Evolutionary conservation across 495 filamentous ascomycete genomes (phyloP), one percentile per base, ranked within the genome.

Genomic region (Aspergillus cavernicola): DNA sequence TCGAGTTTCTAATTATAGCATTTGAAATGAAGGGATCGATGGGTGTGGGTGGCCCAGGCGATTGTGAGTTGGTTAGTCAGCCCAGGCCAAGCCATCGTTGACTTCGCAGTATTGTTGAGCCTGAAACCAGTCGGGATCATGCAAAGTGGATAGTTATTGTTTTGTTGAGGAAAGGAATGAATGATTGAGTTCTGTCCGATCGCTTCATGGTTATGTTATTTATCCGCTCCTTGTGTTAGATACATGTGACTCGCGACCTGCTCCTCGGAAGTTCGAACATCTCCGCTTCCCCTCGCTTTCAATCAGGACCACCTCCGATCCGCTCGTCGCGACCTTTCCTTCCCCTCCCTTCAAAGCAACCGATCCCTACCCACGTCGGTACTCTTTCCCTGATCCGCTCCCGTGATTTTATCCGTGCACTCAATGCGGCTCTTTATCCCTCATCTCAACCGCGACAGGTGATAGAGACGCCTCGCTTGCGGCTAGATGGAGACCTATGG

Each of bases 401-500:
- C 42, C 36, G 44, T 40, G 15, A 24, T 18, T 16, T 15, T n/a
- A 3, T 46, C 32, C 18, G 2, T 39, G 32, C 40, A 55, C 57
- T 61, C 72, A 75, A 75, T 75, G 72, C 68, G 50, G 66, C 53
- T 55, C 60, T 52, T 58, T 57, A 60, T 59, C 22, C 50, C 51
- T 52, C 48, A 50, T 46, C 40, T 62, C 47, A 51, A 57, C 63
- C 61, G 64, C 62, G 63, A 71, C 57, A 65, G 68, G 66, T 75
- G 67, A 70, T 71, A 73, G 56, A 60, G 60, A 66, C 56, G 66
- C 65, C 52, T 56, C 43, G 39, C 57, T 58, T 61, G 53, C 59
- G 67, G 65, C 67, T 75, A 68, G 64, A 75, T 75, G 74, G 74
- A 72, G 69, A 66, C 66, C 57, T 59, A 76, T 75, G 73, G 74